Conservation (phyloP, 768 basidiomycete species). For the Tylopilus sp. region DNA sequence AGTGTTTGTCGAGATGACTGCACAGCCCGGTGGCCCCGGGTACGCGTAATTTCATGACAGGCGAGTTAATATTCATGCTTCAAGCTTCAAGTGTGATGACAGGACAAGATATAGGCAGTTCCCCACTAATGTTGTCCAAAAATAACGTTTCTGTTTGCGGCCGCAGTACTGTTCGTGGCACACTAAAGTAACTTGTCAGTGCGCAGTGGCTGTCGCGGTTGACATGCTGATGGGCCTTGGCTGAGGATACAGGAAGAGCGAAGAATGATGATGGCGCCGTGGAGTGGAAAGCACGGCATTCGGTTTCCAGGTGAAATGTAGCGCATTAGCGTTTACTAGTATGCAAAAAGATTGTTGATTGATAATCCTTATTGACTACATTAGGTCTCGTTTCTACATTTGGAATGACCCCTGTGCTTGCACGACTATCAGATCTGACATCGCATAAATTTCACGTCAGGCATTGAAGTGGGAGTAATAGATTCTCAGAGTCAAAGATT, state of each 20-base stretch:
- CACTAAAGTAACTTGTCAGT: conserved; percentile 1
- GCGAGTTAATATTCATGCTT: neutral
- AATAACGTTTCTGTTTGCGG: neutral
- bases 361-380: conserved; percentile 12
- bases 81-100: neutral
- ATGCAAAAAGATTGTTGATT: neutral
- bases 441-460: neutral
- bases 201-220: conserved; percentile 7
- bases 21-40: conserved; percentile 9
- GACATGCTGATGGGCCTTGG: no score
- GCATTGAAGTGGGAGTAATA: neutral
- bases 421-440: neutral
- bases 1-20: neutral
- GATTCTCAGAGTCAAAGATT: neutral
- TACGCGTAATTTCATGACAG: conserved; percentile 1
- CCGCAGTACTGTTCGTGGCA: neutral
- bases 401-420: conserved; percentile 13
- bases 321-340: no score
- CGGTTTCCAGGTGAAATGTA: neutral
- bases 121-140: neutral
- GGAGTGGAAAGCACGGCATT: neutral
- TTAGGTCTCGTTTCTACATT: conserved; percentile 9
- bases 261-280: no score
- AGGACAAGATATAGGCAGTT: neutral
- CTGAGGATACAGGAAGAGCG: neutral